A percentile compares a stretch with the other conserved stretches of the same genome.
These are phyloP conservation scores for Plenodomus biglobosus DNA, from an alignment of 2,329 filamentous ascomycete genomes.

Conservation along the genomic window DNA sequence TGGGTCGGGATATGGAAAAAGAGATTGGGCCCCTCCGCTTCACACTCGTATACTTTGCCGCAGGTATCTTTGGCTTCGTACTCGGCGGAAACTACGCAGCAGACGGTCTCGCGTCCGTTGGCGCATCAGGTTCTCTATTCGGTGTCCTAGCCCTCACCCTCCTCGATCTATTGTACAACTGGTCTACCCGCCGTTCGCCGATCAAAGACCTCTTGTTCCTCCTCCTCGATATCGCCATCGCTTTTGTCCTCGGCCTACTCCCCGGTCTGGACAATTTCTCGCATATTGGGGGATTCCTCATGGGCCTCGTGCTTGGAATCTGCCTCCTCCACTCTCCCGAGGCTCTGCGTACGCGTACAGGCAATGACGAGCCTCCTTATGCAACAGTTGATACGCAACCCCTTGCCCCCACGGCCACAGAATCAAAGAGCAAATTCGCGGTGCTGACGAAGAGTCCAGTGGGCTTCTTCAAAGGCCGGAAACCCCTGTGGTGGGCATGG, in stretches of 20 bases:
- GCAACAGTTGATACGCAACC: slow-evolving; percentile 57
- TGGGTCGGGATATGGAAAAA: slow-evolving; percentile 90
- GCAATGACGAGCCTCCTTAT: slow-evolving; percentile 69
- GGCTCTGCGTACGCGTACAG: slow-evolving; percentile 71
- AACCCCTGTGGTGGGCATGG: slow-evolving; percentile 96
- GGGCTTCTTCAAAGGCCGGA: slow-evolving; percentile 88
- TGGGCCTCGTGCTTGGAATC: slow-evolving; percentile 84
- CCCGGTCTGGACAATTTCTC: slow-evolving; percentile 96
- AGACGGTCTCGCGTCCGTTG: slow-evolving; percentile 74
- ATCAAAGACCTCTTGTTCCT: slow-evolving; percentile 86
- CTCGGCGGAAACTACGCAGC: slow-evolving; percentile 92
- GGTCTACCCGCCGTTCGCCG: slow-evolving; percentile 75
- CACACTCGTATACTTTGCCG: slow-evolving; percentile 82
- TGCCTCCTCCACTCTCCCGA: slow-evolving; percentile 88
- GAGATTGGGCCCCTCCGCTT: slow-evolving; percentile 88
- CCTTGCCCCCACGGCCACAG: slow-evolving; percentile 16
- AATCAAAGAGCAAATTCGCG: slow-evolving; percentile 29
- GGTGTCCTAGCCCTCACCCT: slow-evolving; percentile 86
- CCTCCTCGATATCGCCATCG: slow-evolving; percentile 79
- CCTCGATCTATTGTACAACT: slow-evolving; percentile 90
- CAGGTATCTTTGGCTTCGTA: slow-evolving; percentile 94
- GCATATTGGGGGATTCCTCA: slow-evolving; percentile 93
- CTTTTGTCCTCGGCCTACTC: slow-evolving; percentile 87
- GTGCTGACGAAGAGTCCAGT: slow-evolving; percentile 54
- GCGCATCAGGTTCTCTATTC: slow-evolving; percentile 87